Evolutionary conservation across 176 grass and related monocot genomes (phyloP), one percentile per base, ranked within the genome.

Genomic region (Echinochloa phyllopogon): DNA sequence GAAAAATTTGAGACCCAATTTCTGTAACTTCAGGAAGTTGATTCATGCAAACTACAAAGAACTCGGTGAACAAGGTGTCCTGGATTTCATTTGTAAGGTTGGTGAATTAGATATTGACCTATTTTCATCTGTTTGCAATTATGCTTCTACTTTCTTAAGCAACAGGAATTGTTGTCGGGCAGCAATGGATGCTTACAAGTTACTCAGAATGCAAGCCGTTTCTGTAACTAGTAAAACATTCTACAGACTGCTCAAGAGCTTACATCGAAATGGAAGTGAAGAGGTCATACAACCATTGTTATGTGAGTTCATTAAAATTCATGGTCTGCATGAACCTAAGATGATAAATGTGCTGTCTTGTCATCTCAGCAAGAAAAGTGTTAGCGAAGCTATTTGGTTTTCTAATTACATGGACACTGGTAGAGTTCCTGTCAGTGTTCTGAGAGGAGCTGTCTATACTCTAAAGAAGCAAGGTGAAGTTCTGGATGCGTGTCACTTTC

Each of bases 391-490:
- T 90, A 81, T 95, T 88, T 51, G 60, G 67, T 92, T 88, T 87
- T 86, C 89, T 45, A 89, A 42, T 81, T 51, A 69, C 61, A 92
- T 88, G 57, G 69, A 64, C 76, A 77, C 58, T 77, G 74, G 74
- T 14, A 87, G 44, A 18, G 85, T 90, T 91, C 89, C 88, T 48
- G 33, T 91, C 42, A 74, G 71, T 88, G 86, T 90, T 81, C 27
- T 97, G 45, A 92, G 88, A 81, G 83, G 76, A 83, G 83, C 80
- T 83, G 69, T 93, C 56, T 64, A 84, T 81, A 75, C 81, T 55
- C 83, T 97, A 36, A 94, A 84, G 82, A 92, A 91, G 88, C 81
- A 94, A 77, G 95, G 92, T 10, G 83, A 85, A 92, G 51, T 92
- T 78, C 57, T 94, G 48, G 95, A 94, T 83, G 92, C 95, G 48